These are phyloP conservation scores for Debaryomyces singareniensis DNA, from an alignment of 1,139 yeast genomes.

Conservation along the genomic window DNA sequence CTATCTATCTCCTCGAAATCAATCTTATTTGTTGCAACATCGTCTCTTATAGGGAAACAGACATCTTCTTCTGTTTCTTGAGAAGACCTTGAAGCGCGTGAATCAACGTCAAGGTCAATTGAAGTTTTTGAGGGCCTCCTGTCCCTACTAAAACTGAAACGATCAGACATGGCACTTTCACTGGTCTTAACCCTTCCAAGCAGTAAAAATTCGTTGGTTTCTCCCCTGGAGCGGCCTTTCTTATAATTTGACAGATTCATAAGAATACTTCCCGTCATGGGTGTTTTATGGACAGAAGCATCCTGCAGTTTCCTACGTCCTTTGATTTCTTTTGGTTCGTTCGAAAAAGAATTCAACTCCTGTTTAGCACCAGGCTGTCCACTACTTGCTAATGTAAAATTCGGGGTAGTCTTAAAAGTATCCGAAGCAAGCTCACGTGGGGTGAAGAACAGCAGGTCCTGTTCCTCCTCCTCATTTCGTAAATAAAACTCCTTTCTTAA, in stretches of 20 bases:
- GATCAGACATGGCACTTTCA: slow-evolving; percentile 20
- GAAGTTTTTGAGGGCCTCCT: slow-evolving; percentile 32
- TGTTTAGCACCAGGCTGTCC: too few species aligned
- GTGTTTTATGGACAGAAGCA: too few species aligned
- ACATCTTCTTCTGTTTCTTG: slow-evolving; percentile 96
- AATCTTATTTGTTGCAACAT: slow-evolving; percentile 62
- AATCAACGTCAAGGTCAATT: slow-evolving; percentile 58
- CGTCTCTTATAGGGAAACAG: slow-evolving; percentile 90
- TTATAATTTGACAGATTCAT: slow-evolving; percentile 4
- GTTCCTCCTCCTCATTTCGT: slow-evolving; percentile 20
- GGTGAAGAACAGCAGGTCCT: slow-evolving; percentile 12
- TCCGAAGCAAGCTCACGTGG: too few species aligned
- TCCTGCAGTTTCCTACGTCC: too few species aligned
- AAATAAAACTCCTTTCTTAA: slow-evolving; percentile 19
- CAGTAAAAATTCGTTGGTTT: slow-evolving; percentile 11
- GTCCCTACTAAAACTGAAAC: slow-evolving; percentile 10
- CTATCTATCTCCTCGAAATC: slow-evolving; percentile 78
- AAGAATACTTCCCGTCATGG: slow-evolving; percentile 6
- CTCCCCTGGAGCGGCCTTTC: slow-evolving; percentile 5
- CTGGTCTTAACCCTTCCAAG: slow-evolving; percentile 23
- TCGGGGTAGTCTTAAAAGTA: too few species aligned
- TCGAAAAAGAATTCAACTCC: too few species aligned
- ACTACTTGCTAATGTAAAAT: too few species aligned
- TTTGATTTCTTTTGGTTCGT: background rate
- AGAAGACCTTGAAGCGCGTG: slow-evolving; percentile 66